Base-by-base conservation (phyloP, 2,329 filamentous ascomycete species). In the Pseudophaeomoniella oleicola region DNA sequence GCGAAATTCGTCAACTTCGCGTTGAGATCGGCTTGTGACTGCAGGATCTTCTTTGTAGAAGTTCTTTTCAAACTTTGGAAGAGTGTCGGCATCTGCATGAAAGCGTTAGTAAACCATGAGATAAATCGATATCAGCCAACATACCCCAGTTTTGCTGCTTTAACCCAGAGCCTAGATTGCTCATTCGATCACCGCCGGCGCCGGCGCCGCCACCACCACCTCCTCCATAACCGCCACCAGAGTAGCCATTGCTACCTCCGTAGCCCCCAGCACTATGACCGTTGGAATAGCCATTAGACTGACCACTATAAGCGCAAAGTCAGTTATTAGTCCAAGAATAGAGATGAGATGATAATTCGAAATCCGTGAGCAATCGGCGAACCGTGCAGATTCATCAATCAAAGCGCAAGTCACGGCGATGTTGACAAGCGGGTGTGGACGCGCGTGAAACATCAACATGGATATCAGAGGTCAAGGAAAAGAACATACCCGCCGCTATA, bases 21-120 rank as follows among this genome's bases (percentile, higher is more conserved):
- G 73, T 30, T 73, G 58, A 10, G 84, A 77, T 53, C 90, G 83
- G 51, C 62, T 68, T 43, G 76, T 63, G 42, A 98, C 88, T 41
- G 75, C 75, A 19, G 79, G 71, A 56, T 90, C 78, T 64, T 96
- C 90, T 69, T 96, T 94, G 75, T 98, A 98, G 67, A 98, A 98
- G 5, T 83, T 87, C 66, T 98, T 98, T 59, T 98, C 90, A 65
- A 98, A 98, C 63, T 96, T 96, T 50, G 90, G 88, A 32, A 98
- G 56, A 4, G 78, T 59, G 53, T 59, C 68, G 37, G 90, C 51
- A 57, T 98, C 90, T 90, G 47, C 14, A 35, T 27, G 41, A n/a
- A 39, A 39, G 30, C 44, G 35, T 16, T 16, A 39, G 44, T 58
- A 47, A 55, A 51, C 45, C 43, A 38, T 42, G 34, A 37, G 41